phyloP scores from a whole-genome alignment of 768 basidiomycete genomes.

The Xanthoconium purpureum region DNA sequence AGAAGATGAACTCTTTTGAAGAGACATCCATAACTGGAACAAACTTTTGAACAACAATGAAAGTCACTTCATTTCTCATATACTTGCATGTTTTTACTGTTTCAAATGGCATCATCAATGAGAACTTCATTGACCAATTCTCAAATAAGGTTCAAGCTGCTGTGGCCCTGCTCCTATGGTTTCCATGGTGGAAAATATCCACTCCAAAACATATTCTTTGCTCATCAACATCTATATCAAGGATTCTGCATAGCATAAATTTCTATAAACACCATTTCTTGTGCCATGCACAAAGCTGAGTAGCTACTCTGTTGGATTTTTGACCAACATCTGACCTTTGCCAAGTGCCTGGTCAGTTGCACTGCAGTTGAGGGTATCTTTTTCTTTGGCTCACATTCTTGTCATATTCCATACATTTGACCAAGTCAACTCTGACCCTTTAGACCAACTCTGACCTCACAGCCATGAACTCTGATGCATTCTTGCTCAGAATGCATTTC shows the following conservation, averaged over 20 bases:
- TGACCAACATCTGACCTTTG: constrained; percentile 76
- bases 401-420: too few species aligned
- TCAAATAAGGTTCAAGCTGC: constrained; percentile 88
- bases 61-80: constrained; percentile 85
- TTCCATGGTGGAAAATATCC: constrained; percentile 99
- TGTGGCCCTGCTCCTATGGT: constrained; percentile 94
- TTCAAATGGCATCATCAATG: constrained; percentile 94
- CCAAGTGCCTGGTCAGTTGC: constrained; percentile 86
- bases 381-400: constrained; percentile 94
- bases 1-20: constrained; percentile 88
- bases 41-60: constrained; percentile 76
- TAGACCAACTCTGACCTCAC: too few species aligned
- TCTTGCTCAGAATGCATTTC: too few species aligned
- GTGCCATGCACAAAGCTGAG: constrained; percentile 87
- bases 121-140: constrained; percentile 92
- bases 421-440: too few species aligned
- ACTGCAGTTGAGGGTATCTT: constrained; percentile 97
- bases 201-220: constrained; percentile 94
- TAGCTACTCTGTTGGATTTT: constrained; percentile 95
- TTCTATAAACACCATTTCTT: constrained; percentile 91
- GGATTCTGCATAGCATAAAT: constrained; percentile 60
- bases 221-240: too few species aligned
- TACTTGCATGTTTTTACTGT: constrained; percentile 97
- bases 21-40: constrained; percentile 85
- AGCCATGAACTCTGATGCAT: too few species aligned